Conservation (phyloP, 495 filamentous ascomycete genomes). For the Bacidia gigantensis region DNA sequence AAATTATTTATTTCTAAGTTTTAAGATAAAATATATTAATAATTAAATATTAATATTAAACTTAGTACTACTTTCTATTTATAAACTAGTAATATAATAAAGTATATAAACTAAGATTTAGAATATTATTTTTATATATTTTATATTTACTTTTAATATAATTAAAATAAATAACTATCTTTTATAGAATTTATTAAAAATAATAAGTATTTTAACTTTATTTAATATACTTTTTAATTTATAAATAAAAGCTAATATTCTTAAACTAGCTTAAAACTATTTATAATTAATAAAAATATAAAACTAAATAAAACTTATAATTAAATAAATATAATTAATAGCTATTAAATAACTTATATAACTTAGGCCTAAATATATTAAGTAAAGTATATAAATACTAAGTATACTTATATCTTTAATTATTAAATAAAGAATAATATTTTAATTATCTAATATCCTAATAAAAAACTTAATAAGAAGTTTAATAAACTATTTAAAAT, state of each 20-base stretch:
- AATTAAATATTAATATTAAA: conserved; percentile 1
- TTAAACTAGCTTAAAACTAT: not conserved
- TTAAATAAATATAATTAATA: not conserved
- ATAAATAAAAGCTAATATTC: not conserved
- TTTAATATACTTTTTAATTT: not conserved
- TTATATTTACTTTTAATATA: not conserved
- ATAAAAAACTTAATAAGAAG: not conserved
- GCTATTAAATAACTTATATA: no score
- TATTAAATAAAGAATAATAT: conserved; percentile 2
- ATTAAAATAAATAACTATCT: not conserved
- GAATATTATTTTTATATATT: not conserved
- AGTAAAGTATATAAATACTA: not conserved
- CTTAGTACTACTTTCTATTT: not conserved
- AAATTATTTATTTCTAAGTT: not conserved
- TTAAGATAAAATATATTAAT: not conserved
- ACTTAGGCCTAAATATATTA: not conserved
- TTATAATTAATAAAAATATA: not conserved
- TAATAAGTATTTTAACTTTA: not conserved
- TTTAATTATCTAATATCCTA: conserved; percentile 1
- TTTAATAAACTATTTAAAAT: conserved; percentile 3
- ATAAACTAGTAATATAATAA: not conserved
- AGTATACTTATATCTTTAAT: not conserved
- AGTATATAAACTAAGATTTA: not conserved
- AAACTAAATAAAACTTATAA: not conserved
- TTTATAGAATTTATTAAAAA: not conserved